Evolutionary conservation across 192 early-diverging fungal species (phyloP).

Genomic region (Coemansia asiatica): DNA sequence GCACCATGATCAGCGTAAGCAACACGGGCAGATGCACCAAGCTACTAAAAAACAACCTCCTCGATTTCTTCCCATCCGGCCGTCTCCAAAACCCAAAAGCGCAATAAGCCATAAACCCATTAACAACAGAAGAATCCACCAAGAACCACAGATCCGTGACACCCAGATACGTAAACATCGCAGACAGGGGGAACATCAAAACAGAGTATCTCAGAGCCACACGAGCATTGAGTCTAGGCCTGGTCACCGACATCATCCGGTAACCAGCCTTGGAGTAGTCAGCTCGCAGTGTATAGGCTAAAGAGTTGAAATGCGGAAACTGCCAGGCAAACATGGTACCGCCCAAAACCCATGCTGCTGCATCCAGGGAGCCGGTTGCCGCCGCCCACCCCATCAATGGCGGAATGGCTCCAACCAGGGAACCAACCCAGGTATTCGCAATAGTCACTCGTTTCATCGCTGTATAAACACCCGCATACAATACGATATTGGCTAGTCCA

Average conservation of each 20-base stretch:
- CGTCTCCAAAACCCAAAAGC: constrained; percentile 80
- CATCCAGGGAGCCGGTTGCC: constrained; percentile 68
- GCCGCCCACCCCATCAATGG: constrained; percentile 98
- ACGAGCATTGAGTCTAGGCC: constrained; percentile 84
- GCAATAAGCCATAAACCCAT: constrained; percentile 68
- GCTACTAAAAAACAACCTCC: constrained; percentile 88
- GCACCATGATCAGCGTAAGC: constrained; percentile 84
- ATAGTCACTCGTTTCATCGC: constrained; percentile 90
- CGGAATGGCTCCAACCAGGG: constrained; percentile 94
- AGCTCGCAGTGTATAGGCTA: constrained; percentile 85
- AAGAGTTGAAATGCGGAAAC: constrained; percentile 97
- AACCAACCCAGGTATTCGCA: constrained; percentile 94
- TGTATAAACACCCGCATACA: constrained; percentile 90
- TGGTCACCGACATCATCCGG: constrained; percentile 88
- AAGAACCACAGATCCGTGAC: constrained; percentile 80
- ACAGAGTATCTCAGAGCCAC: constrained; percentile 80
- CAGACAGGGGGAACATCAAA: constrained; percentile 72
- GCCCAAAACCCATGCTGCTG: constrained; percentile 81
- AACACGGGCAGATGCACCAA: constrained; percentile 85
- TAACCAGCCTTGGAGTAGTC: constrained; percentile 98
- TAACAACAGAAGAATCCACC: constrained; percentile 71
- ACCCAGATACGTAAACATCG: constrained; percentile 61
- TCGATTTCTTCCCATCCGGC: constrained; percentile 76
- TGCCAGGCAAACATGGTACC: constrained; percentile 93
- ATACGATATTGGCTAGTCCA: constrained; percentile 81